Base-by-base conservation (phyloP, 306 rosid genomes). In the Ceratonia siliqua region DNA sequence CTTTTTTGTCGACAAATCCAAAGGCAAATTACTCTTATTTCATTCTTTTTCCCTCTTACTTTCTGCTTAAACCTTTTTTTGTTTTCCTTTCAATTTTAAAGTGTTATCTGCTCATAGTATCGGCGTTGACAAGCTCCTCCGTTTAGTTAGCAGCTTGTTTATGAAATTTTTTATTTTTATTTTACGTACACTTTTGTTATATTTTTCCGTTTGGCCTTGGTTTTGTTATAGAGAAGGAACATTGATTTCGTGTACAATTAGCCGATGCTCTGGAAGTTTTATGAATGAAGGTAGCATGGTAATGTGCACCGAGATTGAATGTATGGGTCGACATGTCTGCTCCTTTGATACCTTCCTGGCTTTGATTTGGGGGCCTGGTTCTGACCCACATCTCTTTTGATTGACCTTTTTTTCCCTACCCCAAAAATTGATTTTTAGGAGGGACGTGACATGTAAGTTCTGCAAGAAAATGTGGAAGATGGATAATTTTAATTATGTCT, bases 1-100 rank as follows among this genome's bases (percentile, higher is more conserved):
- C 65, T 92, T 85, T 82, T 82, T 62, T 54, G 90, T 84, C 53
- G 96, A 92, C 75, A 92, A 84, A 77, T 87, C 96, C 68, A 78
- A 82, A 76, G 96, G 96, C 86, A 59, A 27, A 43, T n/a, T n/a
- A n/a, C n/a, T n/a, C n/a, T n/a, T n/a, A n/a, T n/a, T n/a, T n/a
- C 12, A 3, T 6, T 38, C 25, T 2, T 9, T 18, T 68, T 25
- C 27, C 27, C 21, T 8, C 48, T 9, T 22, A 10, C 48, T 42
- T 11, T 42, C 48, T 10, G 6, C 15, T 42, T 42, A 42, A 41
- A 8, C 1, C 9, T 41, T 11, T 41, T 41, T 11, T 42, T 42
- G 12, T 10, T 3, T 12, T 0, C 30, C 14, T 27, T 35, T 48
- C 5, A 21, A 3, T 52, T 75, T 25, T 14, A 25, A 0, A 36